Conservation (phyloP, 768 basidiomycete genomes). For the Boletus sp. region DNA sequence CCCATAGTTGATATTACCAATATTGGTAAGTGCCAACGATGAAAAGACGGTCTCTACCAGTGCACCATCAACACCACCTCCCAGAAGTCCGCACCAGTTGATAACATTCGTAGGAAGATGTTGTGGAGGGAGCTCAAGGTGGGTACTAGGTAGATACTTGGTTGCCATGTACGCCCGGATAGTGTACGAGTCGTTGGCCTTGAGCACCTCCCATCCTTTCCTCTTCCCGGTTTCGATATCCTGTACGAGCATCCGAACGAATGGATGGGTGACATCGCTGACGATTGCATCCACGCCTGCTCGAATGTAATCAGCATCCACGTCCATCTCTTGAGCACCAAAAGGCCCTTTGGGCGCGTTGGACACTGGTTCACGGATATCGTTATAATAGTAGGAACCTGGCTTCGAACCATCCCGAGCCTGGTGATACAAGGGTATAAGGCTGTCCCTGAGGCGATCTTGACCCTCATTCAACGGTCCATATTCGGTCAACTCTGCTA, state of each 20-base stretch:
- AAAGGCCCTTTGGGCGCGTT: neutral
- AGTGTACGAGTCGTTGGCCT: slow-evolving; percentile 26
- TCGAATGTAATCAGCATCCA: slow-evolving; percentile 9
- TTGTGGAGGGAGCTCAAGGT: slow-evolving; percentile 13
- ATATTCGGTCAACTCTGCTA: slow-evolving; percentile 31
- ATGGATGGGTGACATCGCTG: slow-evolving; percentile 15
- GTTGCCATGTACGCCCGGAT: slow-evolving; percentile 19
- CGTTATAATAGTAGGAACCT: slow-evolving; percentile 9
- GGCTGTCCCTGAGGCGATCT: slow-evolving; percentile 13
- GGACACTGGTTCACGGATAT: neutral
- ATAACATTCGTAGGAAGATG: slow-evolving; percentile 22
- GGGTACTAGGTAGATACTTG: slow-evolving; percentile 20
- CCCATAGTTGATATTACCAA: neutral
- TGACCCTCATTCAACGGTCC: slow-evolving; percentile 19
- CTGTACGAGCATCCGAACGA: slow-evolving; percentile 13
- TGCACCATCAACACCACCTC: neutral
- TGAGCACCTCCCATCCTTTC: slow-evolving; percentile 28
- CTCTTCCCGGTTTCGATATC: slow-evolving; percentile 17
- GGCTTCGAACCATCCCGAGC: slow-evolving; percentile 9
- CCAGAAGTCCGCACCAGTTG: slow-evolving; percentile 21
- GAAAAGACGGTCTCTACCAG: neutral
- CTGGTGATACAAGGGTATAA: slow-evolving; percentile 20
- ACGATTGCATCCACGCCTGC: slow-evolving; percentile 18
- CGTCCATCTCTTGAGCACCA: slow-evolving; percentile 4
- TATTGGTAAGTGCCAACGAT: neutral